Evolutionary conservation across 441 rosid genomes (phyloP).

Genomic region (Monsonia emarginata): DNA sequence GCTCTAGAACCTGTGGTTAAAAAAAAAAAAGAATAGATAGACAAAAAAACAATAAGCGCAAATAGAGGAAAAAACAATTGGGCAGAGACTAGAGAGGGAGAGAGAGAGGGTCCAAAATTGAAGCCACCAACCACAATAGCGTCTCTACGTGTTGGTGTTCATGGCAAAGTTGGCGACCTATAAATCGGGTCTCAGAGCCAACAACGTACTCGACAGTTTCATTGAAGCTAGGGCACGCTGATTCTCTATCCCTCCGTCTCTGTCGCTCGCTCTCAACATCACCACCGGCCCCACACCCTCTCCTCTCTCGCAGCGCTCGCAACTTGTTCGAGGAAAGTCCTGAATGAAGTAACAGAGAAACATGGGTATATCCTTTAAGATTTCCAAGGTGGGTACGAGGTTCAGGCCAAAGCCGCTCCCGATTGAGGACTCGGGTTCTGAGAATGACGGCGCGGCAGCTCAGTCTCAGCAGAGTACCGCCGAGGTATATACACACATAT

Average conservation of each 20-base stretch:
- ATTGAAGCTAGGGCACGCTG: slow-evolving; percentile 7
- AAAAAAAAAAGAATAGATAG: neutral
- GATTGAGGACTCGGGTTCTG: slow-evolving; percentile 5
- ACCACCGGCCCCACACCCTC: neutral
- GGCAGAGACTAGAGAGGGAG: neutral
- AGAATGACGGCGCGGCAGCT: neutral
- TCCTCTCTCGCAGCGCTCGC: neutral
- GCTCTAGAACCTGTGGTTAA: no score
- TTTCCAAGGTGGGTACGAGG: slow-evolving; percentile 16
- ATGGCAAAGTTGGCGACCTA: slow-evolving; percentile 20
- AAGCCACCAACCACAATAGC: neutral
- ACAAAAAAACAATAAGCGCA: neutral
- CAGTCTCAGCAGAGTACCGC: neutral
- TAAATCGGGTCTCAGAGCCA: slow-evolving; percentile 1
- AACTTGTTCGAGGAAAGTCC: slow-evolving; percentile 1
- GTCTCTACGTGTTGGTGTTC: slow-evolving; percentile 12
- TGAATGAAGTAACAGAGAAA: neutral
- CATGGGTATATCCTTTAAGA: slow-evolving; percentile 22
- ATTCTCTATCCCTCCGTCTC: neutral
- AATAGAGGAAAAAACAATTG: neutral
- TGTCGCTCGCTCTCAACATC: neutral
- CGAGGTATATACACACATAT: neutral
- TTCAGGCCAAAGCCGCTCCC: slow-evolving; percentile 15
- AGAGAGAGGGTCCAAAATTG: neutral
- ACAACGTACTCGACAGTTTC: slow-evolving; percentile 6